Conservation (phyloP, 148 eudicot genomes). For the Rhododendron griersonianum region DNA sequence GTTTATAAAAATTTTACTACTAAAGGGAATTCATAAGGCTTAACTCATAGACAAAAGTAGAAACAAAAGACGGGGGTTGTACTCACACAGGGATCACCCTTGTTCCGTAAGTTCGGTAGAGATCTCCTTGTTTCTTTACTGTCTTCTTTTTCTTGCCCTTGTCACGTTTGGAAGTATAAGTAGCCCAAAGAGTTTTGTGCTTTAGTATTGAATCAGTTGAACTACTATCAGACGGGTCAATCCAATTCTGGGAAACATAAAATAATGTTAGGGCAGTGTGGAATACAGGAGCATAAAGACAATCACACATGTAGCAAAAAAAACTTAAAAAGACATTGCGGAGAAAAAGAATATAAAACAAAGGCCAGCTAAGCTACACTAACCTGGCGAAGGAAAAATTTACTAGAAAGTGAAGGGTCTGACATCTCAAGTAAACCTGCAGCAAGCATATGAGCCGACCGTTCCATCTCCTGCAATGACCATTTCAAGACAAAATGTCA, state of each 20-base stretch:
- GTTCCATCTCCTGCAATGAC: constrained; percentile 82
- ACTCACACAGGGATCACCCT: constrained; percentile 97
- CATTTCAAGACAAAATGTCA: constrained; percentile 2
- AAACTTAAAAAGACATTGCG: background rate
- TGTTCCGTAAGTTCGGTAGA: constrained; percentile 85
- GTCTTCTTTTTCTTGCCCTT: constrained; percentile 53
- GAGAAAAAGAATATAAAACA: background rate
- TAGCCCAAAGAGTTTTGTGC: constrained; percentile 92
- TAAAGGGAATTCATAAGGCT: background rate
- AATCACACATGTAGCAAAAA: background rate
- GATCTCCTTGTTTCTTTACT: constrained; percentile 62
- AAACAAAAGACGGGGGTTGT: background rate
- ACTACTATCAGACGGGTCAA: constrained; percentile 56
- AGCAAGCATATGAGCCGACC: constrained; percentile 97
- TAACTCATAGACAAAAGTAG: constrained; percentile 9
- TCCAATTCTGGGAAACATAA: constrained; percentile 60
- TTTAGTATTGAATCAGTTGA: constrained; percentile 78
- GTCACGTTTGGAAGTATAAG: constrained; percentile 39
- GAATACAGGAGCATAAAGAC: background rate
- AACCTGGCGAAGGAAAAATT: constrained; percentile 94
- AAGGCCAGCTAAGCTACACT: constrained; percentile 9
- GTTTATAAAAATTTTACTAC: background rate
- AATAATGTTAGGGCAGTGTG: background rate
- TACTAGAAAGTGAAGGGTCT: constrained; percentile 88
- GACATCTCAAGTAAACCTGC: constrained; percentile 94